Percentiles rank a stretch among this genome's conserved stretches.
phyloP scores from a whole-genome alignment of 208 protist genomes.

The Leishmania turanica region DNA sequence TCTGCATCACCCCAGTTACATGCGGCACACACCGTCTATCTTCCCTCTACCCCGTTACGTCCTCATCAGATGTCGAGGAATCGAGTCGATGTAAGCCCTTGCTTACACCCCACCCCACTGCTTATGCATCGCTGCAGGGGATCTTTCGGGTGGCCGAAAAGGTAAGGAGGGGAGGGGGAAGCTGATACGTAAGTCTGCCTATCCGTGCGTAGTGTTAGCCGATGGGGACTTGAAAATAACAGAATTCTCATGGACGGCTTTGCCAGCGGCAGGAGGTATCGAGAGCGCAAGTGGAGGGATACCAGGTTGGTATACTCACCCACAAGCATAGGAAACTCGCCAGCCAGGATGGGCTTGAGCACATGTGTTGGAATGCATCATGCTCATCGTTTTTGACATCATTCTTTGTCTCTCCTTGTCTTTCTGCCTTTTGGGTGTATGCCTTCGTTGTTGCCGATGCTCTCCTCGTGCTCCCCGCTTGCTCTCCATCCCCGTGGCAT shows the following conservation, averaged over 20 bases:
- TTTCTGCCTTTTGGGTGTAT: background rate
- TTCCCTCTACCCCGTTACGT: background rate
- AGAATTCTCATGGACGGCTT: background rate
- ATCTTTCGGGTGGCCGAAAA: background rate
- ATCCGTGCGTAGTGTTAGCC: background rate
- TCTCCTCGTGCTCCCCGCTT: background rate
- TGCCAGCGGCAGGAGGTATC: background rate
- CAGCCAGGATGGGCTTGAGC: background rate
- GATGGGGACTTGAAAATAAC: background rate
- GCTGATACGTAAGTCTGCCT: background rate
- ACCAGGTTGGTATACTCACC: background rate
- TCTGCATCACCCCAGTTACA: background rate
- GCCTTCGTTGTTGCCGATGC: background rate
- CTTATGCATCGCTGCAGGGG: background rate
- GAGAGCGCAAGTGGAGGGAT: background rate
- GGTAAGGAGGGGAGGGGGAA: background rate
- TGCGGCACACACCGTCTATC: background rate
- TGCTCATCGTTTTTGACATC: background rate
- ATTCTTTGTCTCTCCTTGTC: constrained; percentile 11
- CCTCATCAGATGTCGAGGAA: background rate
- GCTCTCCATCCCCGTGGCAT: background rate
- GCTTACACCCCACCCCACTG: background rate
- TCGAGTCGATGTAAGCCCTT: background rate
- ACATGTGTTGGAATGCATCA: background rate
- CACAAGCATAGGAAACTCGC: background rate